Conservation (phyloP, 306 rosid genomes). For the Vicia villosa region DNA sequence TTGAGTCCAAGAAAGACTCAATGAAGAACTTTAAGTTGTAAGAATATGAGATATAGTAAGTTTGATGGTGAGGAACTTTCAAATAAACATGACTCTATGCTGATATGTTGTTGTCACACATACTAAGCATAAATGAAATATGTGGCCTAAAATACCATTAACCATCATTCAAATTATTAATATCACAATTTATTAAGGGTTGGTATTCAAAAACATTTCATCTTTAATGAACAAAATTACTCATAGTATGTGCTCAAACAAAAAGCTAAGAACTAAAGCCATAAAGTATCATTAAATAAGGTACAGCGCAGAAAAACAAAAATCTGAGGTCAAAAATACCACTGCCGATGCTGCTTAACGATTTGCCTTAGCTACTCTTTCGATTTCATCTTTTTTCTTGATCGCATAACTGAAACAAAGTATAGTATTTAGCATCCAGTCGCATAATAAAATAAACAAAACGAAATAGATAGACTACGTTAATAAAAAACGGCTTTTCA, state of each 20-base stretch:
- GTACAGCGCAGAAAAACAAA: slow-evolving; percentile 23
- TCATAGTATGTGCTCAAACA: neutral
- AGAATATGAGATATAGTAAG: too few relatives aligned
- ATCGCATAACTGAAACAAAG: slow-evolving; percentile 56
- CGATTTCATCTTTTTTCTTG: slow-evolving; percentile 73
- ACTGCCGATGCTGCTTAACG: slow-evolving; percentile 46
- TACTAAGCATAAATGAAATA: too few relatives aligned
- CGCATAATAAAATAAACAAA: neutral
- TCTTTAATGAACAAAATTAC: neutral
- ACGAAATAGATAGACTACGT: neutral
- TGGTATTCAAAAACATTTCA: neutral
- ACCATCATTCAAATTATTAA: neutral
- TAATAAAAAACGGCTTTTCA: too few relatives aligned
- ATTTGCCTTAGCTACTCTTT: slow-evolving; percentile 76
- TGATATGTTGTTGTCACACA: too few relatives aligned
- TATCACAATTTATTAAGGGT: neutral
- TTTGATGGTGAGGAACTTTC: too few relatives aligned
- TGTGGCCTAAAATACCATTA: neutral
- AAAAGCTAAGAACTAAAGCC: slow-evolving; percentile 20
- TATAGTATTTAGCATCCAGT: neutral
- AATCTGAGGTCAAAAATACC: slow-evolving; percentile 21
- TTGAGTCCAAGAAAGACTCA: too few relatives aligned
- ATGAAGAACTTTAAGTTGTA: too few relatives aligned
- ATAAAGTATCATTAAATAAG: neutral
- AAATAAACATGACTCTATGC: too few relatives aligned